phyloP scores from a whole-genome alignment of 306 rosid species.

The Cicer pinnatifidum region DNA sequence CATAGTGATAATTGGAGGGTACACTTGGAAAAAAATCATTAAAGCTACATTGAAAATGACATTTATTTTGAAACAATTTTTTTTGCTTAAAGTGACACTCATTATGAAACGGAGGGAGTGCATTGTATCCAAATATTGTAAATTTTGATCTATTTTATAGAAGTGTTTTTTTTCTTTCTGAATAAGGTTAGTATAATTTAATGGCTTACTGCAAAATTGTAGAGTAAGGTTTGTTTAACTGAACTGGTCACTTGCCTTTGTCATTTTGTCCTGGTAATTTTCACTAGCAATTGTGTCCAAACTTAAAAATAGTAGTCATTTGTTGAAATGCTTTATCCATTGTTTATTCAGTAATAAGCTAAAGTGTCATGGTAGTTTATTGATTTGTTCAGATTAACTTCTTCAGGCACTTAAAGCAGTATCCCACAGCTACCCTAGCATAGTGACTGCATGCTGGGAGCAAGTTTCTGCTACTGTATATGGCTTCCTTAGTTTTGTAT shows the following conservation, averaged over 20 bases:
- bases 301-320: conserved; percentile 12
- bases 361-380: conserved; percentile 36
- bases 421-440: conserved; percentile 82
- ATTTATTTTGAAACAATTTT: too few species aligned
- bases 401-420: conserved; percentile 82
- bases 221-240: conserved; percentile 13
- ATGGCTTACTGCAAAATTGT: conserved; percentile 36
- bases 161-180: not conserved
- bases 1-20: too few species aligned
- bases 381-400: conserved; percentile 39
- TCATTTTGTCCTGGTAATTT: conserved; percentile 22
- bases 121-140: conserved; percentile 29
- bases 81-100: too few species aligned
- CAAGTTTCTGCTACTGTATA: conserved; percentile 65
- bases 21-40: too few species aligned
- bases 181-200: conserved; percentile 6
- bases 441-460: conserved; percentile 73
- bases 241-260: conserved; percentile 29
- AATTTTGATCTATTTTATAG: not conserved
- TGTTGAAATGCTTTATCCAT: conserved; percentile 26
- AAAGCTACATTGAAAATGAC: too few species aligned
- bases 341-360: conserved; percentile 28
- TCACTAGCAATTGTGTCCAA: conserved; percentile 5
- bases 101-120: too few species aligned
- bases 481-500: conserved; percentile 54